Evolutionary conservation across 2,329 filamentous ascomycete genomes (phyloP).

Genomic region (Ophidiomyces ophidiicola): DNA sequence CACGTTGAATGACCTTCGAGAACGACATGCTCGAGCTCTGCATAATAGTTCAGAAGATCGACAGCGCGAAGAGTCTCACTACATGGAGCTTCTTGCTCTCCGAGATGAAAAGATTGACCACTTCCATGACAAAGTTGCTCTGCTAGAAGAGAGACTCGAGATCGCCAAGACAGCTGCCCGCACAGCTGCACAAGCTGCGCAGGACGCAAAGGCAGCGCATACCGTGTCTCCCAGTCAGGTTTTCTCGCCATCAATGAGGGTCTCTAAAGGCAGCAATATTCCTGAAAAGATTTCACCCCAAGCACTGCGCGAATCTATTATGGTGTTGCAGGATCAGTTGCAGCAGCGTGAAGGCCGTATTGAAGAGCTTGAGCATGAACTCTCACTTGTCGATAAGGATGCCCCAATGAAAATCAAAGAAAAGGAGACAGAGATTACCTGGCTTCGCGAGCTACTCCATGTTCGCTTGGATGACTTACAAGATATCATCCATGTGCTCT

Average conservation of each 20-base stretch:
- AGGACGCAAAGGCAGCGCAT: conserved; percentile 36
- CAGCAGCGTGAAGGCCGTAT: conserved; percentile 86
- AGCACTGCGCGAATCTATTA: conserved; percentile 86
- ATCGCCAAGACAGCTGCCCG: conserved; percentile 78
- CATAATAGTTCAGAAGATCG: conserved; percentile 68
- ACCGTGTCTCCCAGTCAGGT: conserved; percentile 29
- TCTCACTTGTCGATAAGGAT: conserved; percentile 60
- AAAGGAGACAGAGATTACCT: conserved; percentile 83
- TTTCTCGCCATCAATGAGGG: conserved; percentile 37
- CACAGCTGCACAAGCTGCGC: conserved; percentile 66
- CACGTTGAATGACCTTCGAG: conserved; percentile 60
- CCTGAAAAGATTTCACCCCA: conserved; percentile 88
- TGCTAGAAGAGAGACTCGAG: conserved; percentile 82
- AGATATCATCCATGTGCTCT: conserved; percentile 74
- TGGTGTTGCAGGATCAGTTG: conserved; percentile 90
- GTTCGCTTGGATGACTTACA: conserved; percentile 84
- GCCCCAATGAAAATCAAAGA: conserved; percentile 74
- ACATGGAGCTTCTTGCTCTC: conserved; percentile 68
- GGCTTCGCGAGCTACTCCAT: conserved; percentile 84
- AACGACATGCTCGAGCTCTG: conserved; percentile 62
- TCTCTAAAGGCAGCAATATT: conserved; percentile 36
- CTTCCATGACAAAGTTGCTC: conserved; percentile 69
- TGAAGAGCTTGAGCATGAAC: conserved; percentile 66
- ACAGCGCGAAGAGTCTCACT: conserved; percentile 63
- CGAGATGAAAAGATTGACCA: conserved; percentile 75